Base-by-base conservation (phyloP, 192 early-diverging fungal species). In the Coemansia sp. region DNA sequence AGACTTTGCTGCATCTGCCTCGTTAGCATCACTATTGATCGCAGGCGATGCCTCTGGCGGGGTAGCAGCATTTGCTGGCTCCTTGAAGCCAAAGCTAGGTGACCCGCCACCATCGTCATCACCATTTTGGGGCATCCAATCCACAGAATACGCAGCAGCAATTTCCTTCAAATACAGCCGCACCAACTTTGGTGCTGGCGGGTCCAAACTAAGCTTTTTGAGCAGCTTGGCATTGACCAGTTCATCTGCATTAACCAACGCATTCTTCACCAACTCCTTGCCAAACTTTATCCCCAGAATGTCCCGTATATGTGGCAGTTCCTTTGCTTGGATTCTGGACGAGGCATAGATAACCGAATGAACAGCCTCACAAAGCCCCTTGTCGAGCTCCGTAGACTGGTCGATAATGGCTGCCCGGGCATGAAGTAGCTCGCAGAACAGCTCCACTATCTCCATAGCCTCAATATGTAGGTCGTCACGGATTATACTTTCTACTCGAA, bases 401-500 rank as follows among this genome's bases (percentile, higher is more conserved):
- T 96, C 92, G 15, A 98, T 44, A 35, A 98, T 67, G 1, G 91
- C 94, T 58, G 90, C 91, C 11, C 96, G 85, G 6, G 96, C 90
- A 31, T 87, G 55, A 14, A 98, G 68, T 19, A 94, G 68, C 57
- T 98, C 94, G 55, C 90, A 92, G 58, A 91, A 92, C 18, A 96
- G 84, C 63, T 96, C 92, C 35, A 97, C 72, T 33, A 95, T 90
- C 66, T 98, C 96, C 78, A 97, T 68, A 2, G 92, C 96, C 66
- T 98, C 96, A n/a, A 88, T 81, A 50, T 82, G 81, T 47, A 89
- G 87, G 79, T 98, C 96, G 53, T 97, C 94, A 14, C 94, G 86
- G 51, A 98, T 98, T 46, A 98, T 92, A 63, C 88, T 82, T 53
- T 98, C 94, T 8, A 91, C 91, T 50, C 91, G 75, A 26, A 96